These are phyloP conservation scores for Amanita rimosa DNA, from an alignment of 768 basidiomycete genomes.

Conservation along the genomic window DNA sequence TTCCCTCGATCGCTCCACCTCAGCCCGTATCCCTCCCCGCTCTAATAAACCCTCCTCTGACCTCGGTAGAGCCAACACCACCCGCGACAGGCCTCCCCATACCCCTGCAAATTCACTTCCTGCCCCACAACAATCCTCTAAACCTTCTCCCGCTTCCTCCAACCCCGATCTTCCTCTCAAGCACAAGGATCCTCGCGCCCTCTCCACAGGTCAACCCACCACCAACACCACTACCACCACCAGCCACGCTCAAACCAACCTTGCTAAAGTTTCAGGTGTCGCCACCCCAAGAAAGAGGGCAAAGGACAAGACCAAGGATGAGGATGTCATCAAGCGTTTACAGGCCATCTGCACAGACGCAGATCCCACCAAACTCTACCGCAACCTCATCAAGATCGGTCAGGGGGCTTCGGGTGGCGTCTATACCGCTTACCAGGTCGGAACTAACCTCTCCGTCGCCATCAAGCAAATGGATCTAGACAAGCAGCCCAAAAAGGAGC, in stretches of 20 bases:
- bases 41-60: constrained; percentile 32
- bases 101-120: constrained; percentile 9
- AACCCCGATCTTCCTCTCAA: constrained; percentile 47
- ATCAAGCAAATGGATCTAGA: constrained; percentile 99
- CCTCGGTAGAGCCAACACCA: constrained; percentile 60
- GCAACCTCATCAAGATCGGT: constrained; percentile 92
- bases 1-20: constrained; percentile 77
- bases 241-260: constrained; percentile 46
- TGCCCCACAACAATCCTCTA: constrained; percentile 17
- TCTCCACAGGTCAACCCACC: constrained; percentile 16
- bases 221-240: constrained; percentile 25
- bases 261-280: constrained; percentile 60
- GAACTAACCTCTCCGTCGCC: constrained; percentile 87
- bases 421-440: constrained; percentile 96
- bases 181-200: not conserved
- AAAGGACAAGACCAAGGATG: constrained; percentile 75
- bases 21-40: constrained; percentile 64
- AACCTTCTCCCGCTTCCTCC: constrained; percentile 47
- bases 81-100: constrained; percentile 49
- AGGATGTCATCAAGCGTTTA: constrained; percentile 85
- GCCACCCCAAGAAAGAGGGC: constrained; percentile 80
- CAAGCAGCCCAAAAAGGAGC: constrained; percentile 98
- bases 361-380: constrained; percentile 89
- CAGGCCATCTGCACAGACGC: constrained; percentile 96
- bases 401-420: constrained; percentile 98